Conservation (phyloP, 164 flowering plant species). For the Saururus chinensis region DNA sequence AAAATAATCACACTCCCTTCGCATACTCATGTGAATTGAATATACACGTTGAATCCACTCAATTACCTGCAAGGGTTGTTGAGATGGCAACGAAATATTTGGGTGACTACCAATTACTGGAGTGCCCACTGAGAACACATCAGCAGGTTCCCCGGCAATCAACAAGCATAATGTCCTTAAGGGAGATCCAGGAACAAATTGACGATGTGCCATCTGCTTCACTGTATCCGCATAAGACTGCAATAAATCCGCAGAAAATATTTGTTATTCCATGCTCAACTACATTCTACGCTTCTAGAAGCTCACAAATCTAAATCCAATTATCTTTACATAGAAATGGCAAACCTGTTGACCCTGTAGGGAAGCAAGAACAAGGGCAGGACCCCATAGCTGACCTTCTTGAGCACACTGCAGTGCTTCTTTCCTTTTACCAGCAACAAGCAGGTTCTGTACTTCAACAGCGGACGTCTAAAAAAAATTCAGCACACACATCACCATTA, state of each 20-base stretch:
- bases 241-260: constrained; percentile 7
- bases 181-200: constrained; percentile 81
- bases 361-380: constrained; percentile 83
- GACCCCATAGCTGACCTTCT: constrained; percentile 96
- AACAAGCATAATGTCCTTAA: constrained; percentile 85
- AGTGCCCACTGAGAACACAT: constrained; percentile 52
- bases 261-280: neutral
- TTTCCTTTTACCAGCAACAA: constrained; percentile 79
- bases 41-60: neutral
- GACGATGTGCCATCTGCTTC: constrained; percentile 83
- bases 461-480: constrained; percentile 59
- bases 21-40: neutral
- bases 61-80: constrained; percentile 56
- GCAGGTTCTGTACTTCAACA: constrained; percentile 80
- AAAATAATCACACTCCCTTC: no score
- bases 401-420: constrained; percentile 90
- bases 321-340: neutral
- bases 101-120: constrained; percentile 13
- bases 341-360: constrained; percentile 85
- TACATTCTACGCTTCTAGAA: neutral
- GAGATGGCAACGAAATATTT: constrained; percentile 26
- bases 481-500: neutral
- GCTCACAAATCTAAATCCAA: neutral
- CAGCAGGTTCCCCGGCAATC: constrained; percentile 89
- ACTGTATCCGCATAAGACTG: constrained; percentile 88